Evolutionary conservation across 2,329 filamentous ascomycete species (phyloP).

Genomic region (Thelonectria rubi): DNA sequence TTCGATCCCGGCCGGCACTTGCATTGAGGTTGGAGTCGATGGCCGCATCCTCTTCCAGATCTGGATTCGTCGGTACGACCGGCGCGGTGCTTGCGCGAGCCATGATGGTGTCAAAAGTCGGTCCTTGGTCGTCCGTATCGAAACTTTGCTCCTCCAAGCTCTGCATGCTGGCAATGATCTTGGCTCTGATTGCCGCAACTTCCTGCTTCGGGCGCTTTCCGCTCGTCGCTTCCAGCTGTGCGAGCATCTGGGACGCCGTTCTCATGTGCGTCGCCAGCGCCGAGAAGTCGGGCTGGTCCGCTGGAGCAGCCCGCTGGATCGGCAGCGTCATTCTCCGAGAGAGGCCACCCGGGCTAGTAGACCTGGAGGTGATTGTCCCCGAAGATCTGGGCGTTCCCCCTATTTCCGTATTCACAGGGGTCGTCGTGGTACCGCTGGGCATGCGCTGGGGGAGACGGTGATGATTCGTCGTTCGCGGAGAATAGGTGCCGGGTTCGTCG

Average conservation of each 20-base stretch:
- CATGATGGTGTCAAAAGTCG: conserved; percentile 85
- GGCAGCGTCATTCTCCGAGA: conserved; percentile 69
- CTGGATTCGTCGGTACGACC: conserved; percentile 50
- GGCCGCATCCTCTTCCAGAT: conserved; percentile 65
- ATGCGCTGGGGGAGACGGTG: conserved; percentile 59
- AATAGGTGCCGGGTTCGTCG: conserved; percentile 52
- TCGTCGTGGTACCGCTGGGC: conserved; percentile 69
- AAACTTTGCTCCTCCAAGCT: conserved; percentile 87
- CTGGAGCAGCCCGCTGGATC: conserved; percentile 61
- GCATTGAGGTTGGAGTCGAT: conserved; percentile 67
- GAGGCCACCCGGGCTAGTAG: conserved; percentile 68
- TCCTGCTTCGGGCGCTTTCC: conserved; percentile 82
- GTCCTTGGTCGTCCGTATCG: conserved; percentile 75
- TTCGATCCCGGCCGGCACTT: conserved; percentile 79
- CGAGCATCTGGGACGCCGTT: conserved; percentile 86
- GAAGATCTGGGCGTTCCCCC: conserved; percentile 74
- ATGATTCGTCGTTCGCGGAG: conserved; percentile 43
- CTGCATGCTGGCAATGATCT: conserved; percentile 92
- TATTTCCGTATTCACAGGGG: conserved; percentile 67
- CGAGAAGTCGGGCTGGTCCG: conserved; percentile 81
- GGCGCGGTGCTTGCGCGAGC: conserved; percentile 71
- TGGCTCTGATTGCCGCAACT: conserved; percentile 83
- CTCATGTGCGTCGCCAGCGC: conserved; percentile 88
- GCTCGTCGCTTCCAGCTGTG: conserved; percentile 81
- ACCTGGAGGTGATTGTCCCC: conserved; percentile 72